Conservation (phyloP, 208 protist genomes). For the Acanthamoeba polyphaga region DNA sequence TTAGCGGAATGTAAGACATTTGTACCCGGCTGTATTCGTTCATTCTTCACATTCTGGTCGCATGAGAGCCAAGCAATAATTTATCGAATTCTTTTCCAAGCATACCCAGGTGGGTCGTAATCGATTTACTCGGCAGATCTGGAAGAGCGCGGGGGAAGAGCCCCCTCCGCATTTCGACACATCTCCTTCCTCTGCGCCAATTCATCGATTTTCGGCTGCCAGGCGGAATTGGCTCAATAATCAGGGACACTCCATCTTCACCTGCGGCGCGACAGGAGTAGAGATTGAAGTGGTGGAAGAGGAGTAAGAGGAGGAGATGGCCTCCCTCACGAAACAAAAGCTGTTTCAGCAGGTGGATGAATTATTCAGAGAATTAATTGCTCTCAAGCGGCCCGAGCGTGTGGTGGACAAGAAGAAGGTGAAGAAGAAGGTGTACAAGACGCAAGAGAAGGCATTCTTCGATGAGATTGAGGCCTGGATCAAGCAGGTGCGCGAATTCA, state of each 20-base stretch:
- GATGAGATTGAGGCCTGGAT: constrained; percentile 16
- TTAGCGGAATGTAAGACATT: background rate
- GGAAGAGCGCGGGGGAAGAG: background rate
- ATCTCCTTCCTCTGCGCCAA: background rate
- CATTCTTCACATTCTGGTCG: background rate
- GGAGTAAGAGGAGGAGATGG: background rate
- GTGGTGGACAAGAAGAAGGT: constrained; percentile 63
- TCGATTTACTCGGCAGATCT: background rate
- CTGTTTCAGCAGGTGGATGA: constrained; percentile 39
- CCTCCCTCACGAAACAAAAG: background rate
- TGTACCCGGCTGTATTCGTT: background rate
- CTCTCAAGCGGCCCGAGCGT: background rate
- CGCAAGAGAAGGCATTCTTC: constrained; percentile 11
- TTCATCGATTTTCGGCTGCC: background rate
- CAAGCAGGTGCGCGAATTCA: constrained; percentile 4
- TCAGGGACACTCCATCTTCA: no score
- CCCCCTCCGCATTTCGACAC: no score
- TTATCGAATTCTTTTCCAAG: background rate
- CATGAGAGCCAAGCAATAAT: background rate
- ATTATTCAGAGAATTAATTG: background rate
- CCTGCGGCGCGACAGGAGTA: no score
- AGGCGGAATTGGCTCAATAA: no score
- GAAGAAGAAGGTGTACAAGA: constrained; percentile 53
- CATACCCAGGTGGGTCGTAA: background rate
- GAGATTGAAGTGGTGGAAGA: background rate